These are phyloP conservation scores for Stentor roeselii DNA, from an alignment of 73 alveolate genomes.

Conservation along the genomic window DNA sequence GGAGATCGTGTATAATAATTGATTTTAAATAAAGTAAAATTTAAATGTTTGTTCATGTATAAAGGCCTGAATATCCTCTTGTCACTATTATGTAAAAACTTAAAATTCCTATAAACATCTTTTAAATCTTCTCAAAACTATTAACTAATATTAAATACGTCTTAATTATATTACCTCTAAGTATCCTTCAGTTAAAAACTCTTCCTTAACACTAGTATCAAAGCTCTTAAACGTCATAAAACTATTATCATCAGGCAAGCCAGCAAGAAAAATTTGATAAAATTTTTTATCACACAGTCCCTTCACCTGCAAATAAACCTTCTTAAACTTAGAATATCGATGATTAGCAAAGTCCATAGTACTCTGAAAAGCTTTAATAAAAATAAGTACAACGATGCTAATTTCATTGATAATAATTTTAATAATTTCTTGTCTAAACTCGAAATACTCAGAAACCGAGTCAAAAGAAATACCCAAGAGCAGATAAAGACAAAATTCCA, in stretches of 20 bases:
- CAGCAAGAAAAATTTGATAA: neutral
- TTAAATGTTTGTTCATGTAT: no score
- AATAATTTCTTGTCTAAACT: neutral
- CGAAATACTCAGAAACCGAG: neutral
- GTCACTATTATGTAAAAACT: no score
- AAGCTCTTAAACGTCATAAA: no score
- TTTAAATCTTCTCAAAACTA: no score
- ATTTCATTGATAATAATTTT: neutral
- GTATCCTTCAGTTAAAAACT: no score
- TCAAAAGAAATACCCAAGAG: neutral
- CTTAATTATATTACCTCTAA: no score
- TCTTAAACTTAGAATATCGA: neutral
- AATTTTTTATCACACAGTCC: neutral
- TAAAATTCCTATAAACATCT: no score
- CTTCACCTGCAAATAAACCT: neutral
- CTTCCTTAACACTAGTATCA: no score
- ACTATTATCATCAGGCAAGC: neutral
- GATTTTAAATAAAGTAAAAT: no score
- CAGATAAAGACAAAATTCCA: neutral
- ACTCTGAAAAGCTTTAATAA: neutral
- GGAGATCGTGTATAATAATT: no score
- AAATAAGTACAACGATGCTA: neutral
- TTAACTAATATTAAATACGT: no score
- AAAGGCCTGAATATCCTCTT: no score
- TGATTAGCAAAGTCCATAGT: neutral